These are phyloP conservation scores for Cercospora zeina DNA, from an alignment of 2,329 filamentous ascomycete species.

Conservation along the genomic window DNA sequence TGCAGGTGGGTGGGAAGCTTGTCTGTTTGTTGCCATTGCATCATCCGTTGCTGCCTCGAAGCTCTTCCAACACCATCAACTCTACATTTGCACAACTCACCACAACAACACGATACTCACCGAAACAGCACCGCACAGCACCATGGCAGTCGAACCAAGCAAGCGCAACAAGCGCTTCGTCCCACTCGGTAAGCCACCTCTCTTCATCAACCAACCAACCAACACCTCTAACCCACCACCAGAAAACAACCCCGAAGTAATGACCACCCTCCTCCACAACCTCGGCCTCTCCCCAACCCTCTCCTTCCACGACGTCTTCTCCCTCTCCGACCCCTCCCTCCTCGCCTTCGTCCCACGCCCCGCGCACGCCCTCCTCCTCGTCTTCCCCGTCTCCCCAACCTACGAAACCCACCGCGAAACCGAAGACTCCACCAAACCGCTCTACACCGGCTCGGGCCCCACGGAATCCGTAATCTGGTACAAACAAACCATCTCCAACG, in stretches of 20 bases:
- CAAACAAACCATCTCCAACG: conserved; percentile 90
- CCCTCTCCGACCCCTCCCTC: conserved; percentile 79
- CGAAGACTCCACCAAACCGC: conserved; percentile 66
- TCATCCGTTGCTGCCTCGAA: conserved; percentile 8
- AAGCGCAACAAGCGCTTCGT: conserved; percentile 22
- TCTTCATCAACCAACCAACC: not conserved
- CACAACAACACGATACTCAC: not conserved
- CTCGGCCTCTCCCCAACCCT: conserved; percentile 80
- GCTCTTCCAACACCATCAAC: not conserved
- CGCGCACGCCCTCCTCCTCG: conserved; percentile 81
- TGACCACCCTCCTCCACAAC: conserved; percentile 77
- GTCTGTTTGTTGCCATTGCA: conserved; percentile 8
- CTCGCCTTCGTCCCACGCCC: conserved; percentile 86
- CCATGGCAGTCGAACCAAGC: conserved; percentile 13
- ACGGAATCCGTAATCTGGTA: conserved; percentile 86
- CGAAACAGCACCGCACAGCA: not conserved
- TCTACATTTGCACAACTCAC: not conserved
- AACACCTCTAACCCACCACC: conserved; percentile 4
- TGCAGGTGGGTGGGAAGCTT: conserved; percentile 9
- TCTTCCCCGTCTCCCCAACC: conserved; percentile 78
- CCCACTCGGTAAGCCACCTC: conserved; percentile 39
- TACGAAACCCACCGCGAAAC: conserved; percentile 75
- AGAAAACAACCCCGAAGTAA: conserved; percentile 83
- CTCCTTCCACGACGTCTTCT: conserved; percentile 87
- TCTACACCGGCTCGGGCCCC: conserved; percentile 68